Evolutionary conservation across 129 eudicot genomes (phyloP).

Genomic region (Pulicaria dysenterica): DNA sequence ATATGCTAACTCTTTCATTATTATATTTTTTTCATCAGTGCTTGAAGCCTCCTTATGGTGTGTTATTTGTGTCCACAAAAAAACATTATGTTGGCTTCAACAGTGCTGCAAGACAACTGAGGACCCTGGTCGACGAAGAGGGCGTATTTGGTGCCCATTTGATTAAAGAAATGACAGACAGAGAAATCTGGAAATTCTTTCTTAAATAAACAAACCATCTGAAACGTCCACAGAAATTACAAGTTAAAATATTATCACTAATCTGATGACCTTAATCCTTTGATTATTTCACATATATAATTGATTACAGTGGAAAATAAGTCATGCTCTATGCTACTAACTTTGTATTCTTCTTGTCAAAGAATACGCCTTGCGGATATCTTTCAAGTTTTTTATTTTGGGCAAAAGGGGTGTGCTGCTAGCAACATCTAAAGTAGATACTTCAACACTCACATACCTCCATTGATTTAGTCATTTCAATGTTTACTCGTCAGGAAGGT

Average conservation of each 20-base stretch:
- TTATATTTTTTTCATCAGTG: conserved; percentile 43
- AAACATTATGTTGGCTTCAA: conserved; percentile 72
- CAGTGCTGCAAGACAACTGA: conserved; percentile 61
- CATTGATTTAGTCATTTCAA: no score
- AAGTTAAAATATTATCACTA: conserved; percentile 19
- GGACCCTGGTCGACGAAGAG: conserved; percentile 66
- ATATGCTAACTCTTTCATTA: neutral
- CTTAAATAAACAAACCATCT: conserved; percentile 42
- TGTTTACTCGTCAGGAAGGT: no score
- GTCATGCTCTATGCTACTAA: conserved; percentile 23
- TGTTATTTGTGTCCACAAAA: conserved; percentile 65
- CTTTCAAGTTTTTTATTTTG: conserved; percentile 2
- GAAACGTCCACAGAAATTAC: conserved; percentile 7
- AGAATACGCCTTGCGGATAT: conserved; percentile 5
- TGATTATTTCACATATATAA: conserved; percentile 23
- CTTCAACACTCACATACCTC: no score
- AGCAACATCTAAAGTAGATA: no score
- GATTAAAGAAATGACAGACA: conserved; percentile 60
- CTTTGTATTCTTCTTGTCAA: conserved; percentile 4
- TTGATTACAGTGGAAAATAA: conserved; percentile 17
- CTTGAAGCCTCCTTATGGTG: conserved; percentile 82
- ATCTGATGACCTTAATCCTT: conserved; percentile 5
- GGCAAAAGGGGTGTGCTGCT: no score
- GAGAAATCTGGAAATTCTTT: conserved; percentile 80
- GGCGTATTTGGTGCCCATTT: conserved; percentile 60